phyloP scores from a whole-genome alignment of 2,329 filamentous ascomycete genomes.

The Plenodomus biglobosus region DNA sequence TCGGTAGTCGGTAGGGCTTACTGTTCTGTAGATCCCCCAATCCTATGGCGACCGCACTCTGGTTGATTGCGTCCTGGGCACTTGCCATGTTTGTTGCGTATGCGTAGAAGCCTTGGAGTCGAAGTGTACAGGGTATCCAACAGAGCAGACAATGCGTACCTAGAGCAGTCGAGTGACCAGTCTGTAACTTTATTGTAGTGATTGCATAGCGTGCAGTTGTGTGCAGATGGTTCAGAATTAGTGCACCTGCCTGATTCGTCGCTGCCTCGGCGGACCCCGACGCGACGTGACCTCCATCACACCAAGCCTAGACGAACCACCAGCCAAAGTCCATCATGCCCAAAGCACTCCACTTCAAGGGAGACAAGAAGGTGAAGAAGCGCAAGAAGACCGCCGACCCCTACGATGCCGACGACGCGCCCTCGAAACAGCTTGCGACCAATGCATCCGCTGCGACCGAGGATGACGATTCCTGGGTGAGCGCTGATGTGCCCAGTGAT shows the following conservation, averaged over 20 bases:
- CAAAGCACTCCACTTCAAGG: conserved; percentile 91
- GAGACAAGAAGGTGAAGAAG: conserved; percentile 94
- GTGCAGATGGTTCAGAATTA: conserved; percentile 10
- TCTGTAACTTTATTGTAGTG: conserved; percentile 20
- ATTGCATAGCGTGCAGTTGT: conserved; percentile 6
- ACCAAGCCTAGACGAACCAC: conserved; percentile 15
- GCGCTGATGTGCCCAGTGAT: conserved; percentile 72
- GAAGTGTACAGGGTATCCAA: not conserved
- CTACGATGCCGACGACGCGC: conserved; percentile 44
- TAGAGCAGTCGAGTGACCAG: conserved; percentile 8
- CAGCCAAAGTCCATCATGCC: conserved; percentile 60
- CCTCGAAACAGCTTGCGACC: conserved; percentile 40
- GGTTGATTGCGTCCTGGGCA: conserved; percentile 21
- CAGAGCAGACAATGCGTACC: not conserved
- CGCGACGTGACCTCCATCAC: conserved; percentile 8
- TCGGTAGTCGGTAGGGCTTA: conserved; percentile 23
- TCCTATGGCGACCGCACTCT: conserved; percentile 37
- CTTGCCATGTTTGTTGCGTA: conserved; percentile 17
- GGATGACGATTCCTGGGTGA: conserved; percentile 88
- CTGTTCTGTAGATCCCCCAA: conserved; percentile 50
- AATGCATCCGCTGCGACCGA: conserved; percentile 50
- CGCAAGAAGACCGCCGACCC: conserved; percentile 70
- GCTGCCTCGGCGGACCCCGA: conserved; percentile 30
- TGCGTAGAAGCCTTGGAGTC: not conserved
- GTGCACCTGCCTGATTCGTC: conserved; percentile 33